Base-by-base conservation (phyloP, 306 rosid species). In the Erythrophleum fordii region DNA sequence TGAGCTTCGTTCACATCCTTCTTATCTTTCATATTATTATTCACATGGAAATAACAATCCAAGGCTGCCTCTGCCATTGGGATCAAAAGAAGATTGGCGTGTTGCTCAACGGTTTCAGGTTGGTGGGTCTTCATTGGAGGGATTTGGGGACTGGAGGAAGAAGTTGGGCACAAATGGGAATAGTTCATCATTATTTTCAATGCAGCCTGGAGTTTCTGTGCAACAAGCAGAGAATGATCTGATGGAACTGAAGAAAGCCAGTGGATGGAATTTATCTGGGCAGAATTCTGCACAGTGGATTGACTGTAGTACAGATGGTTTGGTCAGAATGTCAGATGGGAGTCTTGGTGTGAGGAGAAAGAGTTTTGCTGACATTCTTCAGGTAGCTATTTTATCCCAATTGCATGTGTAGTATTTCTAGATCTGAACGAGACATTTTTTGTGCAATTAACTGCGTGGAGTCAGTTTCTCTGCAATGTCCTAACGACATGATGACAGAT, bases 41-140 rank as follows among this genome's bases (percentile, higher is more conserved):
- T 95, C 99, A 0, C 93, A 95, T 28, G 93, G 87, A 45, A 90
- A 86, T 39, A 82, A 88, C 56, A 95, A 95, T 88, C 99, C 98
- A 3, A 88, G 99, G 78, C 78, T 91, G 72, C 98, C 99, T 28
- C 99, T 94, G 2, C 99, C 99, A 0, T 83, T 88, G 86, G 64
- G 91, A 89, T 93, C 99, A 0, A 95, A 89, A 78, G 99, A 95
- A 89, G 99, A 95, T 80, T 91, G 99, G 98, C 97, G 99, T 76
- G 86, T 83, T 69, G 92, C 99, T 13, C 98, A 88, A 80, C 89
- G 99, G 86, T 91, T 91, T 88, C 99, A 91, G 79, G 83, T 20
- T 1, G 86, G 91, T 5, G 98, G 94, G 45, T 83, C 92, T 75
- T 82, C 89, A 8, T 71, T 80, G 25, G 93, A 90, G 56, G 91